Evolutionary conservation across 2,329 filamentous ascomycete genomes (phyloP).

Genomic region (Elsinoe perseae): DNA sequence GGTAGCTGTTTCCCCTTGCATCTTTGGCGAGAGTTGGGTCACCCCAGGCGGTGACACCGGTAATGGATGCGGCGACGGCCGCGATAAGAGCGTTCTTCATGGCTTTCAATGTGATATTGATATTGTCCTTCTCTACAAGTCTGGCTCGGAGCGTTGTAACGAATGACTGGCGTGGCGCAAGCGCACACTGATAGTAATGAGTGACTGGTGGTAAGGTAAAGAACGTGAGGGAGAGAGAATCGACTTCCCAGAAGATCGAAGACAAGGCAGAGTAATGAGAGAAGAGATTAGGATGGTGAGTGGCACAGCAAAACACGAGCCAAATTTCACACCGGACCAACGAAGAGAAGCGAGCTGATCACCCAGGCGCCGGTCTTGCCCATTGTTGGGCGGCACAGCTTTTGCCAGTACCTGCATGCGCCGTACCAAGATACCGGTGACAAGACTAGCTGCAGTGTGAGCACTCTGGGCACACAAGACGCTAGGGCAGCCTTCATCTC

Average conservation of each 20-base stretch:
- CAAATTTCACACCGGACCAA: conserved; percentile 2
- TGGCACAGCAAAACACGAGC: conserved; percentile 4
- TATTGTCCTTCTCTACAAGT: neutral
- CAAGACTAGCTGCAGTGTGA: neutral
- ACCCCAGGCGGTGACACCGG: conserved; percentile 21
- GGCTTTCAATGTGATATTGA: conserved; percentile 8
- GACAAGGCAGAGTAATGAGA: neutral
- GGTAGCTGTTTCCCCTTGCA: conserved; percentile 55
- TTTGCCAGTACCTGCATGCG: conserved; percentile 9
- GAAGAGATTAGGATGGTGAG: neutral
- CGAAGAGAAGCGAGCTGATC: neutral
- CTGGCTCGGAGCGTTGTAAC: conserved; percentile 6
- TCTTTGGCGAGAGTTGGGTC: conserved; percentile 27
- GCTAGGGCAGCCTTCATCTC: conserved; percentile 6
- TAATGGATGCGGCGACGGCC: conserved; percentile 18
- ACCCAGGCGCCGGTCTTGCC: conserved; percentile 1
- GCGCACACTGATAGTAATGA: conserved; percentile 18
- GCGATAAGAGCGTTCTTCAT: conserved; percentile 19
- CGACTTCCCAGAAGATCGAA: conserved; percentile 13
- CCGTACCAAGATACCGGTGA: neutral
- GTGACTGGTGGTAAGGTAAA: conserved; percentile 18
- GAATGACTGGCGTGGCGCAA: conserved; percentile 16
- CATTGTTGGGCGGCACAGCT: conserved; percentile 2
- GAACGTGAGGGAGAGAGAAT: conserved; percentile 15
- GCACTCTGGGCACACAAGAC: neutral